These are phyloP conservation scores for Torrubiellomyces zombiae DNA, from an alignment of 2,329 filamentous ascomycete species.

Conservation along the genomic window DNA sequence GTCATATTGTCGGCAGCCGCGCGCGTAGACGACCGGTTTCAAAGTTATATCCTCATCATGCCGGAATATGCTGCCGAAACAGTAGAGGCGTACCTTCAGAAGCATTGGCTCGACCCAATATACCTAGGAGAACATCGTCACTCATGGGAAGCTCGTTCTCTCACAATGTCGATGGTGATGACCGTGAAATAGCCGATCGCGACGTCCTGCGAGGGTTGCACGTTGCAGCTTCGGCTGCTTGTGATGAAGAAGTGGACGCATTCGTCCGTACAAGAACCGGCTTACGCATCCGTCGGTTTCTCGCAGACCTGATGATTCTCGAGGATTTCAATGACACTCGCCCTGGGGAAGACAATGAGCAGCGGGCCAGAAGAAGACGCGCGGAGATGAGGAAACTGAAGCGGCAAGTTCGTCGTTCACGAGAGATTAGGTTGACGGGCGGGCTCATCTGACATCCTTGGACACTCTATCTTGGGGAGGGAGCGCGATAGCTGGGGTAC, in stretches of 20 bases:
- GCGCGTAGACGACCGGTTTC: constrained; percentile 1
- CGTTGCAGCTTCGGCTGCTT: constrained; percentile 38
- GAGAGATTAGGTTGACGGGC: constrained; percentile 8
- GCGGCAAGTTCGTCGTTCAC: constrained; percentile 18
- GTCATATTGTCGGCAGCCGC: too few relatives aligned
- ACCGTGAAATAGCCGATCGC: constrained; percentile 25
- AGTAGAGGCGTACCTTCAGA: constrained; percentile 10
- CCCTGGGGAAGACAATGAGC: constrained; percentile 8
- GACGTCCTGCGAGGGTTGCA: constrained; percentile 38
- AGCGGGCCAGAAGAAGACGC: constrained; percentile 12
- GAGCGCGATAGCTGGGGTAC: too few relatives aligned
- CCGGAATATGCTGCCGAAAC: constrained; percentile 11
- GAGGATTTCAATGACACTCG: constrained; percentile 24
- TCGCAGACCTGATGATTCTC: constrained; percentile 35
- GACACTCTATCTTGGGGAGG: too few relatives aligned
- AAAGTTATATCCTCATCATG: constrained; percentile 8
- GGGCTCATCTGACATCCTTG: constrained; percentile 5
- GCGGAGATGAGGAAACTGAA: constrained; percentile 19
- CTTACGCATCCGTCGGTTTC: constrained; percentile 33
- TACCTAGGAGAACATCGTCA: constrained; percentile 19
- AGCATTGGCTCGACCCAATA: constrained; percentile 14
- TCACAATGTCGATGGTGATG: constrained; percentile 14
- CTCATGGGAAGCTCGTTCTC: constrained; percentile 10
- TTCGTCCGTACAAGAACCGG: constrained; percentile 35
- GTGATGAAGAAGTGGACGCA: constrained; percentile 34